Percentiles rank a stretch among this genome's conserved stretches.
Evolutionary conservation across 805 yeast species (phyloP).

Genomic region (Spathaspora sp.): DNA sequence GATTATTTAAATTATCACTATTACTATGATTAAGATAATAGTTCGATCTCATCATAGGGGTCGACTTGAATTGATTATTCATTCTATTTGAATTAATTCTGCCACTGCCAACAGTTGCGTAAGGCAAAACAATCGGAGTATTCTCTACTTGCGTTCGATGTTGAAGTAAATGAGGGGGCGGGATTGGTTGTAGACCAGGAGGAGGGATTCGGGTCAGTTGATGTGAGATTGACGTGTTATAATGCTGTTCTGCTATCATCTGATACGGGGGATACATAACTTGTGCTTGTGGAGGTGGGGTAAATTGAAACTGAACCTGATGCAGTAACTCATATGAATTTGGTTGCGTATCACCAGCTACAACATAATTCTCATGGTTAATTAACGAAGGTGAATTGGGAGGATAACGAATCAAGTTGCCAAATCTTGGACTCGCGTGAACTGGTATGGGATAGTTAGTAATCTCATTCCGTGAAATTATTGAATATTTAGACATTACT

Average conservation of each 20-base stretch:
- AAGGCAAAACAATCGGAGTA: not conserved
- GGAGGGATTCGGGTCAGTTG: not conserved
- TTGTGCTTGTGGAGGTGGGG: not conserved
- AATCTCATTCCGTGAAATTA: slow-evolving; percentile 3
- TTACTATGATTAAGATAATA: not conserved
- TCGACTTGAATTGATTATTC: not conserved
- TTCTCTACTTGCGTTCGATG: not conserved
- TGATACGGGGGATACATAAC: not conserved
- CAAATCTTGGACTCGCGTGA: not conserved
- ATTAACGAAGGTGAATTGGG: not conserved
- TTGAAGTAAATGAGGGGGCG: not conserved
- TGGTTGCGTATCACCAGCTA: not conserved
- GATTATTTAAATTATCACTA: not conserved
- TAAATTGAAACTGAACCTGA: not conserved
- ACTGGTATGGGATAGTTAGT: not conserved
- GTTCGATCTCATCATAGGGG: not conserved
- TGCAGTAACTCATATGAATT: not conserved
- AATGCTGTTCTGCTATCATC: not conserved
- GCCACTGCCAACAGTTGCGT: not conserved
- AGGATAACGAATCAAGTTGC: not conserved
- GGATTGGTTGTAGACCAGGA: not conserved
- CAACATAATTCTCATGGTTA: not conserved
- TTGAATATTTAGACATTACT: slow-evolving; percentile 55
- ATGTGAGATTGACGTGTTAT: not conserved
- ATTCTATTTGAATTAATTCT: not conserved